Evolutionary conservation across 2,329 filamentous ascomycete genomes (phyloP), one percentile per base, ranked within the genome.

Genomic region (Fusarium pseudograminearum): DNA sequence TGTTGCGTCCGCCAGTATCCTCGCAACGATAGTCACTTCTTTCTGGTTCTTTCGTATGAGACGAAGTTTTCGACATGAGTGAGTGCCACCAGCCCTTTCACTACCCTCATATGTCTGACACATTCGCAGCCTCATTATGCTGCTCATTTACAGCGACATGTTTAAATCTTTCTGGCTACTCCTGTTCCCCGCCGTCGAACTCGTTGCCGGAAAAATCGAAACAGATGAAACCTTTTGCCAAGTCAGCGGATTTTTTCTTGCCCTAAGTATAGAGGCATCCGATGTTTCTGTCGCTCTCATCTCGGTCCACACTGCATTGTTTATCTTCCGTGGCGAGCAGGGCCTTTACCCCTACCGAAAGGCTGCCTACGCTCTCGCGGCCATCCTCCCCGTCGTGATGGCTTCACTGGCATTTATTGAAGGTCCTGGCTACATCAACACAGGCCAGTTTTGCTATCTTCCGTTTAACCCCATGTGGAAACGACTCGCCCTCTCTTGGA

Each of bases 1-100:
- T 5, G 74, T 82, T 26, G 80, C 83, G 6, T 79, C 81, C 2
- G 62, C 89, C 68, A 92, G 90, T 71, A 80, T 92, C 33, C 55
- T 84, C 5, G 83, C 87, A 14, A 86, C 85, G 0, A 72, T 88
- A 9, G 75, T 87, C 31, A 84, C 89, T 4, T 85, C 91, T 41
- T 91, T 90, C 79, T 93, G 90, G 89, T 93, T 94, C 75, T 81
- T 87, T 60, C 85, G 88, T 66, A 94, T 94, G 90, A 85, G 88
- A 70, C 86, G 91, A 74, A 89, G 86, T 67, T 94, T 94, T 77
- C 87, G 92, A 46, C 91, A 94, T 63, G 73, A 76, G 76, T 74
- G 56, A 80, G 87, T 80, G 7, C 10, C 12, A 42, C 11, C 16
- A 9, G 12, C 28, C 11, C 28, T 30, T 30, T 30, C 28, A 4